A percentile compares a stretch with the other conserved stretches of the same genome.
Evolutionary conservation across 345 rosid genomes (phyloP).

Genomic region (Psidium guajava): DNA sequence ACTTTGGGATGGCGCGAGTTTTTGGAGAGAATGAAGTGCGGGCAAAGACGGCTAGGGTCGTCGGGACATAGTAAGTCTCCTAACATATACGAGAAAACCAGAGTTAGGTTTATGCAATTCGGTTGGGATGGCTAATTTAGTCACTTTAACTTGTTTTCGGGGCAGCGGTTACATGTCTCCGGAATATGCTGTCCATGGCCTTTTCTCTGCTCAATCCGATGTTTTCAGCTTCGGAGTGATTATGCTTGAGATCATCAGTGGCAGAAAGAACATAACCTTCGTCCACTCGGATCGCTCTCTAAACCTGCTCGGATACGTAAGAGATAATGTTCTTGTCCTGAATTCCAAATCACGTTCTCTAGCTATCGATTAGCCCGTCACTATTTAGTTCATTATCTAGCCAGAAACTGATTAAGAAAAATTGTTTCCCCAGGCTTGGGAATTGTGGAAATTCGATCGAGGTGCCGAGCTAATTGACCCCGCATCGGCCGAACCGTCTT

Average conservation of each 20-base stretch:
- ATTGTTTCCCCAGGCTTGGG: not conserved
- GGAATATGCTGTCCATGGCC: not conserved
- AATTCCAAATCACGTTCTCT: not conserved
- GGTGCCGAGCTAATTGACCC: no score
- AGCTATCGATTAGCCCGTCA: not conserved
- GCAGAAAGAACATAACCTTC: not conserved
- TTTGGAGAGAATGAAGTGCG: not conserved
- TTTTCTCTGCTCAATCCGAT: not conserved
- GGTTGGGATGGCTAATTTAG: not conserved
- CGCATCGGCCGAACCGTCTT: no score
- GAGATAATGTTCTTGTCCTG: not conserved
- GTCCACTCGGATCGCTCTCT: not conserved
- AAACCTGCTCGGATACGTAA: not conserved
- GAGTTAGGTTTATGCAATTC: no score
- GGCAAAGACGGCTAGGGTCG: not conserved
- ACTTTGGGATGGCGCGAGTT: not conserved
- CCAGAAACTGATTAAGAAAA: not conserved
- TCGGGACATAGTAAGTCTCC: not conserved
- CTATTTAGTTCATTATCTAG: not conserved
- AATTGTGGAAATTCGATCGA: not conserved
- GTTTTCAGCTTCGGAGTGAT: conserved; percentile 2
- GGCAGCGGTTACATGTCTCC: no score
- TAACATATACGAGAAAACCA: not conserved
- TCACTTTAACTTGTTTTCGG: not conserved
- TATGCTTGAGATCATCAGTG: not conserved